phyloP scores from a whole-genome alignment of 169 alveolate genomes.

The Cryptosporidium baileyi region DNA sequence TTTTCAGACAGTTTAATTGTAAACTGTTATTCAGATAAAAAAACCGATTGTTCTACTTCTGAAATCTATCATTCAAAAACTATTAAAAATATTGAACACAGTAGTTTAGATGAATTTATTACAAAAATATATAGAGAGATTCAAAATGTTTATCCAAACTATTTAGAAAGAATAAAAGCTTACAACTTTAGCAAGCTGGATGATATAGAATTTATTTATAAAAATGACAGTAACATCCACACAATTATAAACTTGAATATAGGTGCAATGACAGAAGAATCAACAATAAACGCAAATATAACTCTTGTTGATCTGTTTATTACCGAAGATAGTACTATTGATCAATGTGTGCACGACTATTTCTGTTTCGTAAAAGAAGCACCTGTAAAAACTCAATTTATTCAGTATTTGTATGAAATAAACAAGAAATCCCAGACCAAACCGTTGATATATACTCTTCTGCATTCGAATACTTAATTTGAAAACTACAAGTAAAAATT shows the following conservation, averaged over 20 bases:
- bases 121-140: slow-evolving; percentile 27
- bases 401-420: background rate
- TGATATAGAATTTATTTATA: background rate
- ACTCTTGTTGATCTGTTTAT: slow-evolving; percentile 17
- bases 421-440: background rate
- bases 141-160: background rate
- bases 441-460: slow-evolving; percentile 41
- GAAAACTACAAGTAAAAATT: too few relatives aligned
- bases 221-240: background rate
- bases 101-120: slow-evolving; percentile 6
- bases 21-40: too few relatives aligned
- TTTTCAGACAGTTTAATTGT: too few relatives aligned
- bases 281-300: slow-evolving; percentile 11
- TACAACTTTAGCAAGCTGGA: background rate
- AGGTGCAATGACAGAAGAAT: slow-evolving; percentile 2
- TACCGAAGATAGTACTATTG: background rate
- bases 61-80: background rate
- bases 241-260: background rate
- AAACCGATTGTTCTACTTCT: background rate
- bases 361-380: background rate
- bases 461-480: slow-evolving; percentile 19
- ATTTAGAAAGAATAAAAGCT: background rate
- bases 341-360: background rate
- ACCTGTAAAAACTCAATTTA: background rate
- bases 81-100: background rate